These are phyloP conservation scores for Dendrobium officinale DNA, from an alignment of 106 monocot genomes.

Conservation along the genomic window DNA sequence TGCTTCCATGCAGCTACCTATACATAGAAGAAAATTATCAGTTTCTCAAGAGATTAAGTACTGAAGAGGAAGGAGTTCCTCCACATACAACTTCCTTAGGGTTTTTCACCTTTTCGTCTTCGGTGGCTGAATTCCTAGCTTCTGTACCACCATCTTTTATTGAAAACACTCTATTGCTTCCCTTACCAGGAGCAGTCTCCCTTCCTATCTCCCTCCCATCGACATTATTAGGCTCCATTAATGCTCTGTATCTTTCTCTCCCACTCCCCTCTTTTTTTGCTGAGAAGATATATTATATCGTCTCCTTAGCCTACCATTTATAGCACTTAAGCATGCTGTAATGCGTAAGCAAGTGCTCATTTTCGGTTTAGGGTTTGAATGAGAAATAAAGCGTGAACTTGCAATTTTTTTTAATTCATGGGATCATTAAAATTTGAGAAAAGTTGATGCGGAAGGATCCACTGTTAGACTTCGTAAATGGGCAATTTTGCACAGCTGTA, in stretches of 20 bases:
- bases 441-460: not conserved
- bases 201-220: not conserved
- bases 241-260: not conserved
- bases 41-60: not conserved
- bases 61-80: not conserved
- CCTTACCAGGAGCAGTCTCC: not conserved
- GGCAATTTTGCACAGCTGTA: not conserved
- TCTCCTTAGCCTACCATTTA: not conserved
- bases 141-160: not conserved
- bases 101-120: not conserved
- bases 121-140: not conserved
- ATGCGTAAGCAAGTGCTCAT: not conserved
- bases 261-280: not conserved
- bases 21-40: not conserved
- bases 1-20: slow-evolving; percentile 36
- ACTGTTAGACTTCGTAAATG: not conserved
- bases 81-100: not conserved
- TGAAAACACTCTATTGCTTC: not conserved
- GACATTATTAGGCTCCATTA: not conserved
- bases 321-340: not conserved
- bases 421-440: no score
- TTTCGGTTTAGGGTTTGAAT: not conserved
- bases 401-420: no score
- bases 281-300: not conserved
- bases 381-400: no score